Evolutionary conservation across 2,329 filamentous ascomycete genomes (phyloP), one percentile per base, ranked within the genome.

Genomic region (Fusarium sp.): DNA sequence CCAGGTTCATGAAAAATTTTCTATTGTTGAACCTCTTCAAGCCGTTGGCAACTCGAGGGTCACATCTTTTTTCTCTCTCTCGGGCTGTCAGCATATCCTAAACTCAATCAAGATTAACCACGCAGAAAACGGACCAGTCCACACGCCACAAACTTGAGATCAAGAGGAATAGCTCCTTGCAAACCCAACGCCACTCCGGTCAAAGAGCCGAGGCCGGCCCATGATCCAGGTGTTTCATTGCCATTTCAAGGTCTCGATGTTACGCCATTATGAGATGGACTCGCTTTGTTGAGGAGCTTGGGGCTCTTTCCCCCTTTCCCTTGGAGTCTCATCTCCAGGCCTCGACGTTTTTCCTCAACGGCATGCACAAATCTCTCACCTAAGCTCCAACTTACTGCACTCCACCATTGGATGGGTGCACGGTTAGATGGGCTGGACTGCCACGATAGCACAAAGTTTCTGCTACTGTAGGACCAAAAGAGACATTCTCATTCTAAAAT

Each of bases 41-140:
- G 15, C 13, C 40, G 30, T 30, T n/a, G 34, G 18, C 28, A 23
- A 34, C 23, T 34, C 34, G 30, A 61, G 33, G 55, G 20, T 52
- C 45, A 55, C 20, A 9, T 12, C 28, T 45, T 45, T 45, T 23
- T 34, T 31, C n/a, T 47, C 23, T 31, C 16, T 47, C 34, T 47
- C 12, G 20, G 28, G 20, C 12, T 57, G 34, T 28, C 51, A 57
- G 37, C 41, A 33, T 38, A 28, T 61, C 31, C 46, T 49, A 67
- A 70, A 67, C 67, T 67, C 53, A 70, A 69, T 53, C 41, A 60
- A 70, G 45, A 64, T 69, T 70, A 69, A 69, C 62, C 62, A 51
- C 62, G 67, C 67, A 69, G 67, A 59, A 62, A 67, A 59, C 47
- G 67, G 57, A 57, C 57, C 46, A 50, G 42, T 28, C 44, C 41